Base-by-base conservation (phyloP, 2,329 filamentous ascomycete genomes). In the Microcyclospora tardicrescens region DNA sequence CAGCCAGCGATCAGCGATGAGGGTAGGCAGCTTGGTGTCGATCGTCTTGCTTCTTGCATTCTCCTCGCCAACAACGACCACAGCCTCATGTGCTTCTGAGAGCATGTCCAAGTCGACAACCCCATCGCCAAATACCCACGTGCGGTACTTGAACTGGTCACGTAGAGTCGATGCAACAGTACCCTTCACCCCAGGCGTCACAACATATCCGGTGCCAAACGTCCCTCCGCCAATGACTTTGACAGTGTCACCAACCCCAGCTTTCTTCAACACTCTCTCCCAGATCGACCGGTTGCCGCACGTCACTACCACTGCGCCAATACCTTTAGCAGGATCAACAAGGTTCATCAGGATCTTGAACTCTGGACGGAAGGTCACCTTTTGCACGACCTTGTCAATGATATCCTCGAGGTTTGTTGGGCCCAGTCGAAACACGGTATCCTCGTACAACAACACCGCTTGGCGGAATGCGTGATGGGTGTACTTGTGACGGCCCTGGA, bases 71-170 rank as follows among this genome's bases (percentile, higher is more conserved):
- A 75, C 71, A 0, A 80, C 65, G 3, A 81, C 62, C 29, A 77
- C 51, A 0, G 73, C 69, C 40, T 67, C 42, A 45, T 79, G 55
- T 0, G 76, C 75, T 28, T 57, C 46, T 2, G 43, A 45, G 10
- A 80, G 45, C 76, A 81, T 81, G 0, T 59, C 54, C 13, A 80
- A 30, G 45, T 80, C 77, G 6, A 77, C 43, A 0, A 62, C 62
- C 45, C 75, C 74, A 46, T 79, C 74, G n/a, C 75, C 75, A 46
- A 80, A 74, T 0, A 72, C 75, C 52, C 61, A 68, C 13, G 77
- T 68, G 30, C 63, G 53, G 19, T 63, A 33, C 0, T 55, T 3
- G 31, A 65, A 44, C 0, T 13, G 13, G 0, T 59, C 16, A 37
- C 55, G 57, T 14, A 78, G 50, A 2, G 50, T 57, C 1, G 37